These are phyloP conservation scores for Albatrellus ellisii DNA, from an alignment of 768 basidiomycete genomes.

Conservation along the genomic window DNA sequence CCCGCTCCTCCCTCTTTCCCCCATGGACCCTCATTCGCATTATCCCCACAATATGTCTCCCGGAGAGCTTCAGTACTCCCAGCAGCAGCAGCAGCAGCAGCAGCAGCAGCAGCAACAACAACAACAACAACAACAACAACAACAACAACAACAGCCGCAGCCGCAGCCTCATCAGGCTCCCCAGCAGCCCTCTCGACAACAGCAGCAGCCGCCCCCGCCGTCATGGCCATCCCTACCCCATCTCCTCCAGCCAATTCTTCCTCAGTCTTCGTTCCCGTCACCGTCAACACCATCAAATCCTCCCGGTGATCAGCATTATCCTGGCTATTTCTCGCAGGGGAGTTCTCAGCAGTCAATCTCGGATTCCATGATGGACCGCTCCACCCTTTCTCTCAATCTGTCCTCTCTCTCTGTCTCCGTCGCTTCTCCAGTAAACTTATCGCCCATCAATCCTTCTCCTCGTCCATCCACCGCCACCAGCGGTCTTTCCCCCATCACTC, in stretches of 20 bases:
- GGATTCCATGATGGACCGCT: slow-evolving; percentile 18
- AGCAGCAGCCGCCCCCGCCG: slow-evolving; percentile 20
- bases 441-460: slow-evolving; percentile 42
- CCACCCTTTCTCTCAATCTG: slow-evolving; percentile 52
- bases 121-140: slow-evolving; percentile 20
- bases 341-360: slow-evolving; percentile 13
- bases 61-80: slow-evolving; percentile 20
- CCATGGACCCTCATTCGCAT: slow-evolving; percentile 18
- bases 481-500: slow-evolving; percentile 34
- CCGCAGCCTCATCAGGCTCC: no score
- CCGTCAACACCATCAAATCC: slow-evolving; percentile 6
- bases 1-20: slow-evolving; percentile 3
- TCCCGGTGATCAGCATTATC: slow-evolving; percentile 13
- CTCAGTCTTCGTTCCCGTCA: slow-evolving; percentile 8
- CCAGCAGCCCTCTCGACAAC: slow-evolving; percentile 21
- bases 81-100: no score
- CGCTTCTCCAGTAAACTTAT: slow-evolving; percentile 50
- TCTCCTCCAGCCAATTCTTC: slow-evolving; percentile 14
- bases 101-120: no score
- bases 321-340: slow-evolving; percentile 13
- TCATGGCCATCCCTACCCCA: slow-evolving; percentile 13
- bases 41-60: slow-evolving; percentile 18
- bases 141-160: slow-evolving; percentile 20
- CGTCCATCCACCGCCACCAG: slow-evolving; percentile 22
- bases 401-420: slow-evolving; percentile 54